A percentile compares a stretch with the other conserved stretches of the same genome.
These are phyloP conservation scores for Mangifera indica DNA, from an alignment of 345 rosid genomes.

Conservation along the genomic window DNA sequence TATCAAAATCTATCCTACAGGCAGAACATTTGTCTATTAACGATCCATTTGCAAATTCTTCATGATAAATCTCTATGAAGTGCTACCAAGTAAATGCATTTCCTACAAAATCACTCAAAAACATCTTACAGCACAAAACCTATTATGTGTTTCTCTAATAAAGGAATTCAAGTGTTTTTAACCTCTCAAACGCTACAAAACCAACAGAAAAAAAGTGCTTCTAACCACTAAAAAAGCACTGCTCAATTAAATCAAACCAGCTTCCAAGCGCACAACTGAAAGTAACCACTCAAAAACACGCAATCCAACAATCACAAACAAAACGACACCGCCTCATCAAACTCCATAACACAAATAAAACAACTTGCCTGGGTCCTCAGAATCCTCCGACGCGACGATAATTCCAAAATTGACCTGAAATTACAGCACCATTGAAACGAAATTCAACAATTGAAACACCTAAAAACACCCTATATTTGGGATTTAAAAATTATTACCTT, in stretches of 20 bases:
- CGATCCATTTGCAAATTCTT: too few species aligned
- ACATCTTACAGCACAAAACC: too few species aligned
- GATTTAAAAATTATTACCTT: conserved; percentile 8
- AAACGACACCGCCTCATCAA: not conserved
- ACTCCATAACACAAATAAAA: not conserved
- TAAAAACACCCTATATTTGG: not conserved
- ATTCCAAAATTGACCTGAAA: conserved; percentile 65
- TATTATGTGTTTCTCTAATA: not conserved
- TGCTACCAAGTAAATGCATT: too few species aligned
- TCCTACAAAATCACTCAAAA: too few species aligned
- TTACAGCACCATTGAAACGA: not conserved
- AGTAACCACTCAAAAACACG: not conserved
- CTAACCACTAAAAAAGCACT: not conserved
- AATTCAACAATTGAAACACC: not conserved
- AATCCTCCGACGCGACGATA: conserved; percentile 54
- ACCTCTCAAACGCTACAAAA: too few species aligned
- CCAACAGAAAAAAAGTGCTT: not conserved
- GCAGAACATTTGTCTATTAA: too few species aligned
- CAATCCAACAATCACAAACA: not conserved
- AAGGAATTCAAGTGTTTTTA: not conserved
- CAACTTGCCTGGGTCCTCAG: conserved; percentile 50
- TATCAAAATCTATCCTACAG: too few species aligned
- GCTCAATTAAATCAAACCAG: not conserved
- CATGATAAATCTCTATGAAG: too few species aligned
- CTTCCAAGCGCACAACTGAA: not conserved